Evolutionary conservation across 1,284 basidiomycete species (phyloP).

Genomic region (Termitomyces sp.): DNA sequence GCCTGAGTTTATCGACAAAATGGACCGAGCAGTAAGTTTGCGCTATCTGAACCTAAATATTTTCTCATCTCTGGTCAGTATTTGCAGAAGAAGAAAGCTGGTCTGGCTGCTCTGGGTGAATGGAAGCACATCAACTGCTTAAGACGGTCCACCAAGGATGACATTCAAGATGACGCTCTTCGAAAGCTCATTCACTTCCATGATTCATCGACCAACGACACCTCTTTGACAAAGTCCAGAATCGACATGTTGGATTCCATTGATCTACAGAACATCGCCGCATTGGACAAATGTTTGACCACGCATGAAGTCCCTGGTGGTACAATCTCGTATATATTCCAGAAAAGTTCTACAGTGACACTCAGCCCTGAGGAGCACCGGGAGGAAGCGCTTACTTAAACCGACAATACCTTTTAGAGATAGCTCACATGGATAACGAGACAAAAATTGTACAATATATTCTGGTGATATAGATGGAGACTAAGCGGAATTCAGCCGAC

Average conservation of each 20-base stretch:
- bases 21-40: conserved; percentile 48
- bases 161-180: conserved; percentile 61
- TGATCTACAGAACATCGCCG: conserved; percentile 40
- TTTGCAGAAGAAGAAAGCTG: conserved; percentile 67
- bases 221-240: conserved; percentile 18
- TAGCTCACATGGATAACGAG: neutral
- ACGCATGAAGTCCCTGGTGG: conserved; percentile 56
- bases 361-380: conserved; percentile 3
- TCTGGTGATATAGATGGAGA: conserved; percentile 5
- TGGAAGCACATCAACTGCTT: conserved; percentile 88
- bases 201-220: conserved; percentile 18
- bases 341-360: conserved; percentile 37
- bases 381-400: conserved; percentile 4
- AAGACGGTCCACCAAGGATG: conserved; percentile 34
- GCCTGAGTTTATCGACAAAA: conserved; percentile 39
- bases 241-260: conserved; percentile 33
- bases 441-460: neutral
- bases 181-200: conserved; percentile 43
- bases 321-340: conserved; percentile 67
- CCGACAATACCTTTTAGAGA: neutral
- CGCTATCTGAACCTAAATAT: neutral
- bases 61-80: conserved; percentile 38
- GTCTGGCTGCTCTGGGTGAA: conserved; percentile 77
- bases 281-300: conserved; percentile 29
- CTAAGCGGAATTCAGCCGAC: conserved; percentile 8